A percentile compares a stretch with the other conserved stretches of the same genome.
phyloP scores from a whole-genome alignment of 2,329 filamentous ascomycete genomes.

The Akanthomyces dipterigenus region DNA sequence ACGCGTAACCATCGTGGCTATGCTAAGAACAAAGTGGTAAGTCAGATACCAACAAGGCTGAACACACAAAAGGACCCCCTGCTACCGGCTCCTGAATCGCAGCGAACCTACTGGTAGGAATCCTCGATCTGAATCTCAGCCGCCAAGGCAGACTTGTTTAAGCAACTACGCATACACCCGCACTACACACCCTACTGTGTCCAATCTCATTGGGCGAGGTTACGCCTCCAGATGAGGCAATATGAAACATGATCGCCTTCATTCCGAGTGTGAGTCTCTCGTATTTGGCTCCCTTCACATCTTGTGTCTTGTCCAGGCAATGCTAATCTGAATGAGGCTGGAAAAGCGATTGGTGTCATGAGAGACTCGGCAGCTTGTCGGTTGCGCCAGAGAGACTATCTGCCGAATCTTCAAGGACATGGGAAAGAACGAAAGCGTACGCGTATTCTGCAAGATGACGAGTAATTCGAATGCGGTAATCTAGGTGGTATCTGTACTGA shows the following conservation, averaged over 20 bases:
- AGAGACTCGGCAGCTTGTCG: not conserved
- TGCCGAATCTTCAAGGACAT: not conserved
- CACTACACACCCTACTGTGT: not conserved
- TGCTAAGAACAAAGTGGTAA: not conserved
- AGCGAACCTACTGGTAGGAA: not conserved
- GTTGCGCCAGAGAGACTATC: not conserved
- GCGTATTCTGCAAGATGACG: not conserved
- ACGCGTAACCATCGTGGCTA: slow-evolving; percentile 10
- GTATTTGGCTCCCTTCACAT: not conserved
- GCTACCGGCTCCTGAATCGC: not conserved
- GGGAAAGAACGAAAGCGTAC: not conserved
- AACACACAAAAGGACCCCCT: not conserved
- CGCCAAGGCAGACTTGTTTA: not conserved
- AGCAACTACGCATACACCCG: not conserved
- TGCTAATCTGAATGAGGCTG: not conserved
- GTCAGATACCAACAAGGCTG: not conserved
- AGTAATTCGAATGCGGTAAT: not conserved
- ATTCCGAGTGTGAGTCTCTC: not conserved
- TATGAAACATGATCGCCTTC: not conserved
- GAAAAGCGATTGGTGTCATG: not conserved
- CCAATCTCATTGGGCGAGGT: not conserved
- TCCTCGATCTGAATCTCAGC: not conserved
- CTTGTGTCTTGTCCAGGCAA: not conserved
- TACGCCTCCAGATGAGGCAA: not conserved
- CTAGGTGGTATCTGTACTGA: not conserved